Percentiles rank a stretch among this genome's conserved stretches.
Evolutionary conservation across 305 asterid genomes (phyloP).

Genomic region (Ilex paraguariensis): DNA sequence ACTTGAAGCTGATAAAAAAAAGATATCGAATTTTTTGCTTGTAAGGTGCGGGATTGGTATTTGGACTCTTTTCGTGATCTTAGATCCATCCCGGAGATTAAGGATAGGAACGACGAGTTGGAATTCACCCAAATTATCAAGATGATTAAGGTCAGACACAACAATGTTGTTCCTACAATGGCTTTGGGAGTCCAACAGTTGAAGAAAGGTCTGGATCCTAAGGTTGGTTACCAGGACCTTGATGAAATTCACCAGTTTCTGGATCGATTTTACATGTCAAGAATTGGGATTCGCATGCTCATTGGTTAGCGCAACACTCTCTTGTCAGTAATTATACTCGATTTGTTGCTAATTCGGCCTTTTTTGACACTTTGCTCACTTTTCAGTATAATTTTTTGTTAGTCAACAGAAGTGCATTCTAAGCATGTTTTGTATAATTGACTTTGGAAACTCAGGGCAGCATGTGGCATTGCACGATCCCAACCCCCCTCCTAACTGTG

Average conservation of each 20-base stretch:
- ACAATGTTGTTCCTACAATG: conserved; percentile 97
- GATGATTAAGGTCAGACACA: conserved; percentile 94
- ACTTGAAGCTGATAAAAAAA: too few relatives aligned
- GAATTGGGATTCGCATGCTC: conserved; percentile 98
- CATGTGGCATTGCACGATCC: conserved; percentile 96
- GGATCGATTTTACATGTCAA: conserved; percentile 91
- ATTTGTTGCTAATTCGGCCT: too few relatives aligned
- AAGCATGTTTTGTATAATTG: conserved; percentile 5
- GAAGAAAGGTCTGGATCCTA: conserved; percentile 60
- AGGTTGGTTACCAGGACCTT: conserved; percentile 48
- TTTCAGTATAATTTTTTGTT: too few relatives aligned
- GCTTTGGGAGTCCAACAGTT: conserved; percentile 97
- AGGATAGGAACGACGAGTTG: conserved; percentile 64
- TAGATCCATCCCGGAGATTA: conserved; percentile 66
- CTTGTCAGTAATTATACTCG: neutral
- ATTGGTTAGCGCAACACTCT: conserved; percentile 52
- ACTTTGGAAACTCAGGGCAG: conserved; percentile 66
- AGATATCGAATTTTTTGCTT: neutral
- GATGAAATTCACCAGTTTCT: conserved; percentile 86
- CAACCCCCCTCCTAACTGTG: conserved; percentile 73
- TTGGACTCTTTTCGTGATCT: conserved; percentile 95
- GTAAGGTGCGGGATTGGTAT: conserved; percentile 94
- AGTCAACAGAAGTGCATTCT: conserved; percentile 4
- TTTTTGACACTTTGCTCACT: too few relatives aligned
- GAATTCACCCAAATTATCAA: conserved; percentile 85